These are phyloP conservation scores for Pichia heedii DNA, from an alignment of 805 yeast genomes.

Conservation along the genomic window DNA sequence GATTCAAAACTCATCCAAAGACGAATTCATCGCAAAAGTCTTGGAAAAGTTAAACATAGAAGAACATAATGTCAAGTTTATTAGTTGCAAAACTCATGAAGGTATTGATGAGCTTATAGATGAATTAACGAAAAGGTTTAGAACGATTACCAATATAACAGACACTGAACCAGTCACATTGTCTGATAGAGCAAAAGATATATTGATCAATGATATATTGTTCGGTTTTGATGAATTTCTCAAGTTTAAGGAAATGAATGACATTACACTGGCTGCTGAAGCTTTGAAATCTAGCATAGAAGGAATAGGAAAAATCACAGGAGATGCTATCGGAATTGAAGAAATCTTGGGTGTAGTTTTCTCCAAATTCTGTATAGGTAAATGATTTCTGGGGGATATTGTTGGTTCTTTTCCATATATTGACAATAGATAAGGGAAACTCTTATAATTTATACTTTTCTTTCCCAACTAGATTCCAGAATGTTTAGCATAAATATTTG, in stretches of 20 bases:
- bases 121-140: constrained; percentile 37
- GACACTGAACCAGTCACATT: constrained; percentile 59
- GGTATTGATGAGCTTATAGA: constrained; percentile 47
- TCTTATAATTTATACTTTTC: not conserved
- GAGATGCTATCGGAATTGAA: constrained; percentile 79
- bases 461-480: not conserved
- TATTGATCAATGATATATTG: constrained; percentile 66
- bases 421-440: not conserved
- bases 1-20: constrained; percentile 9
- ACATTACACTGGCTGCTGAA: constrained; percentile 75
- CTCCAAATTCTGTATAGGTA: constrained; percentile 89
- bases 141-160: constrained; percentile 39
- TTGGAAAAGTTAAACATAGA: constrained; percentile 21
- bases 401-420: too few species aligned
- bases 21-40: constrained; percentile 16
- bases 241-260: constrained; percentile 41
- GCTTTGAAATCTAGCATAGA: constrained; percentile 64
- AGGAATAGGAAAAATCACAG: constrained; percentile 90
- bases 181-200: constrained; percentile 68
- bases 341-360: constrained; percentile 88
- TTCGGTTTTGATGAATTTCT: constrained; percentile 64
- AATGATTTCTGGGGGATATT: too few species aligned
- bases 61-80: constrained; percentile 21
- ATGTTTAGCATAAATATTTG: not conserved
- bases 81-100: constrained; percentile 50